Base-by-base conservation (phyloP, 805 yeast genomes). In the Lipomyces spencermartinsiae region DNA sequence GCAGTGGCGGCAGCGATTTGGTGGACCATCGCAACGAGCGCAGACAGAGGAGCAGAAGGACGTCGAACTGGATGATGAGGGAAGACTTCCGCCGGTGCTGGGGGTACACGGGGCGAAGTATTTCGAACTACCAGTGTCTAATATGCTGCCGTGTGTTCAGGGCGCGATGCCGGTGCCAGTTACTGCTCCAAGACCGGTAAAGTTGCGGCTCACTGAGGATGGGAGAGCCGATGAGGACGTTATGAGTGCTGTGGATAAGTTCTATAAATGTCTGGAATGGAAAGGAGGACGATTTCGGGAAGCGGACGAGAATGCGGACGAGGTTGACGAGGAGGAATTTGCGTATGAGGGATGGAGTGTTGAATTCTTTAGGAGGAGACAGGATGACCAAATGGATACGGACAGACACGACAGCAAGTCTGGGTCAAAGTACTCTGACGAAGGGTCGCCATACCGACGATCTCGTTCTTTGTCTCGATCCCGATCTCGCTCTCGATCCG, bases 111-210 rank as follows among this genome's bases (percentile, higher is more conserved):
- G 49, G 8, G 57, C 58, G 16, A 33, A 56, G 31, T 73, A 62
- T 55, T 67, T 69, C 58, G 68, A 73, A 6, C 67, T 64, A 14
- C 75, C 75, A 1, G 75, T 62, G 9, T 64, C 73, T 9, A 57
- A 73, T 10, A 71, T 72, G 66, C 35, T 69, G 7, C 61, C 56
- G 3, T 51, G 43, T 19, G 56, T 73, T 6, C 51, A 60, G 10
- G 43, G 64, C 10, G 57, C 62, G 2, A 58, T 33, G 25, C 49
- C 68, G 10, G 58, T 51, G 4, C 34, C 39, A 2, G 53, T 64
- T 3, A 34, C 49, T n/a, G 31, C 34, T 10, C 56, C 56, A 6
- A 53, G 34, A n/a, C 61, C 69, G 14, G 69, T 70, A 2, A 39
- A 31, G 7, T 19, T 67, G 22, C 35, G 31, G n/a, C 34, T 53